Evolutionary conservation across 805 yeast genomes (phyloP), one percentile per base, ranked within the genome.

Genomic region (Nakazawaea sp.): DNA sequence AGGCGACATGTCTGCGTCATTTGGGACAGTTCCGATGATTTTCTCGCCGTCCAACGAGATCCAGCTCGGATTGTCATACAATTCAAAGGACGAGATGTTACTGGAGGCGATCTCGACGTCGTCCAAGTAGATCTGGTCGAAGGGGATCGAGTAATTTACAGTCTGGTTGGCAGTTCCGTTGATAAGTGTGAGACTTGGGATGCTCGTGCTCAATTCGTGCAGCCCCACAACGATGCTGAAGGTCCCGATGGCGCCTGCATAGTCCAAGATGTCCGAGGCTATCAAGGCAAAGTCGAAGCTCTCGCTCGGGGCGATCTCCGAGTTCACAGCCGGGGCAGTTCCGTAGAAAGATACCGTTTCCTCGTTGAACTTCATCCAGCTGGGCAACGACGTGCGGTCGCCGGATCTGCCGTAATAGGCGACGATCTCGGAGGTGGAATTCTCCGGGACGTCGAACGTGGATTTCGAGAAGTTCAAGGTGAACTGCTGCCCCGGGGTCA

Each of bases 331-430:
- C 9, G 98, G 98, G 1, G 96, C 90, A 1, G 81, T 79, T 23
- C 98, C 98, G 30, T 76, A 67, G 58, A 88, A 90, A 16, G 83
- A 71, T 45, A 86, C 62, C 27, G 67, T 64, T 38, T 64, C 62
- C 4, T 70, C 50, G 51, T 87, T 79, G 53, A 90, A 92, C 37
- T 61, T 58, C 35, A 87, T 64, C 97, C 98, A 92, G 52, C 76
- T 81, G 27, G 98, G 98, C 39, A 92, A 66, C 3, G 98, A 90
- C 1, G 95, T 73, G 53, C 89, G 75, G 55, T 85, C 87, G 11
- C 68, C 60, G n/a, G 89, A 76, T 45, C 82, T 72, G 16, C 96
- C 96, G 52, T 85, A 83, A 60, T 82, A 86, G 7, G 80, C 78
- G 13, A 71, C 66, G 23, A 82, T 73, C 2, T 64, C 51, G 38